Conservation (phyloP, 345 rosid genomes). For the Aethionema arabicum region DNA sequence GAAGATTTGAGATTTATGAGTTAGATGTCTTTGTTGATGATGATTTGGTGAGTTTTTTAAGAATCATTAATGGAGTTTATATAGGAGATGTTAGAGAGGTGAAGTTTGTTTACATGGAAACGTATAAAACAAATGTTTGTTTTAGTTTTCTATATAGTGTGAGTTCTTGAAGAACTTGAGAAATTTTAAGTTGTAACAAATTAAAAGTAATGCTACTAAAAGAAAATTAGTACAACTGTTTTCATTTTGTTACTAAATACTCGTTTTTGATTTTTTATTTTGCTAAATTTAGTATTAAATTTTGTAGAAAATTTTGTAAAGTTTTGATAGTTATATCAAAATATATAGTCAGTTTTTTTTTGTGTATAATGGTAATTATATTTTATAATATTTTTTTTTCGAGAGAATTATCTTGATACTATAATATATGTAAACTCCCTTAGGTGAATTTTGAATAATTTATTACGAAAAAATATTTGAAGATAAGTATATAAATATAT, state of each 20-base stretch:
- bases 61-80: slow-evolving; percentile 11
- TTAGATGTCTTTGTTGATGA: slow-evolving; percentile 24
- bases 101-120: slow-evolving; percentile 24
- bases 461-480: too few species aligned
- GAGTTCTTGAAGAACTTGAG: slow-evolving; percentile 20
- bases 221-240: slow-evolving; percentile 22
- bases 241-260: slow-evolving; percentile 9
- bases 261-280: not conserved
- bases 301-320: not conserved
- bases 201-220: slow-evolving; percentile 25
- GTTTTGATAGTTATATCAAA: slow-evolving; percentile 12
- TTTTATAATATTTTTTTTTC: too few species aligned
- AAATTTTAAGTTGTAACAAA: slow-evolving; percentile 33
- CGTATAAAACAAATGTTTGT: slow-evolving; percentile 1
- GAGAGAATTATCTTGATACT: too few species aligned
- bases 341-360: not conserved
- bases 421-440: too few species aligned
- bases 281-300: slow-evolving; percentile 22
- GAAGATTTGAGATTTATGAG: slow-evolving; percentile 9
- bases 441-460: too few species aligned
- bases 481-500: too few species aligned
- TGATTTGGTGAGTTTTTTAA: slow-evolving; percentile 13
- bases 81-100: not conserved
- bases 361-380: too few species aligned
- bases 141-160: slow-evolving; percentile 35